A percentile compares a stretch with the other conserved stretches of the same genome.
Conservation (phyloP, 2,329 filamentous ascomycete genomes). For the Ambrosiella cleistominuta region DNA sequence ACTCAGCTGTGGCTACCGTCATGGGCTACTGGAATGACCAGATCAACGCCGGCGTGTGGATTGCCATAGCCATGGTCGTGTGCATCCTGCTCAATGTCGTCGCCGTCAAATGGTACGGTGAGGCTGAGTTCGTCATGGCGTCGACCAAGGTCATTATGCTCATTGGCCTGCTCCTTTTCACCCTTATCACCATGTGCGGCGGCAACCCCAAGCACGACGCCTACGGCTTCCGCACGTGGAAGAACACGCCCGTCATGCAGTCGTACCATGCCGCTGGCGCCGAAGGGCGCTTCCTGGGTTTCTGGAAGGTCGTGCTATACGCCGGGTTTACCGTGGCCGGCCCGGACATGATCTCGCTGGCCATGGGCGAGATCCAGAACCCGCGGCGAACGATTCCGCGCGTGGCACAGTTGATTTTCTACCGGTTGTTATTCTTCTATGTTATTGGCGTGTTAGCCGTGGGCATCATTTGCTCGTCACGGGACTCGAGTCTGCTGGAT, state of each 20-base stretch:
- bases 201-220: constrained; percentile 44
- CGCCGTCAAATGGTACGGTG: constrained; percentile 27
- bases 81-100: constrained; percentile 31
- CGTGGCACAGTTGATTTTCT: constrained; percentile 58
- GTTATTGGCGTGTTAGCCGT: constrained; percentile 45
- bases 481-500: constrained; percentile 26
- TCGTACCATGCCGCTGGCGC: constrained; percentile 26
- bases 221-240: constrained; percentile 47
- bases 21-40: constrained; percentile 27
- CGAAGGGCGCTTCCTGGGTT: constrained; percentile 45
- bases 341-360: constrained; percentile 46
- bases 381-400: constrained; percentile 47
- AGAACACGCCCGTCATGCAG: constrained; percentile 20
- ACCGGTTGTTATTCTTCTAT: constrained; percentile 54
- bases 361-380: constrained; percentile 42
- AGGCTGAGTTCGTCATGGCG: constrained; percentile 37
- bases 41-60: constrained; percentile 30
- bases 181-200: constrained; percentile 50
- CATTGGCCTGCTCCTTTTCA: constrained; percentile 41
- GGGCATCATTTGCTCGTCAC: constrained; percentile 39
- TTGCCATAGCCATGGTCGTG: constrained; percentile 28
- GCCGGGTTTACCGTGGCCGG: constrained; percentile 52
- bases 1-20: constrained; percentile 27
- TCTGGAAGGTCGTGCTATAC: constrained; percentile 37
- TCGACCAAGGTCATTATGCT: constrained; percentile 32